These are phyloP conservation scores for Hypocrella siamensis DNA, from an alignment of 2,329 filamentous ascomycete species.

Conservation along the genomic window DNA sequence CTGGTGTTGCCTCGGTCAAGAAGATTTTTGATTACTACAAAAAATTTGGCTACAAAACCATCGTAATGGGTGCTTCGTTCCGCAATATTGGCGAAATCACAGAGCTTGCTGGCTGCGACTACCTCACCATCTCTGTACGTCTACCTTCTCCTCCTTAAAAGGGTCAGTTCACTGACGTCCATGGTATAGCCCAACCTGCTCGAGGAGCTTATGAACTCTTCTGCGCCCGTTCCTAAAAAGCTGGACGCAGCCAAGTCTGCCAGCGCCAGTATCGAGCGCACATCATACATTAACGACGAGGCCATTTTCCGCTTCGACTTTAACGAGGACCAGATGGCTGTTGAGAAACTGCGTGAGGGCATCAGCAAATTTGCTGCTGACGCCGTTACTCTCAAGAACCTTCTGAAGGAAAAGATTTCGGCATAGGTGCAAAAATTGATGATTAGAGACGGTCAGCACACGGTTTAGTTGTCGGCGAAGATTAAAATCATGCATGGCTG, in stretches of 20 bases:
- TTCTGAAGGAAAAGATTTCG: conserved; percentile 75
- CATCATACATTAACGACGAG: conserved; percentile 83
- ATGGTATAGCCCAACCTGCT: conserved; percentile 63
- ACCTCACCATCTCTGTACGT: conserved; percentile 89
- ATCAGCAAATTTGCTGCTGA: conserved; percentile 99
- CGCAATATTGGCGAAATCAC: conserved; percentile 92
- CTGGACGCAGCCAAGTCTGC: conserved; percentile 55
- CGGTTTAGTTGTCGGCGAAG: no score
- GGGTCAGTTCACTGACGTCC: conserved; percentile 4
- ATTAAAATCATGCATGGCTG: no score
- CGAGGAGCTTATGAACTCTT: conserved; percentile 83
- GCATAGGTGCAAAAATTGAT: no score
- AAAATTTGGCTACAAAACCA: conserved; percentile 98
- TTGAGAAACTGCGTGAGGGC: conserved; percentile 97
- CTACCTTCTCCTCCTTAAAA: neutral
- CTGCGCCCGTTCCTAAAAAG: conserved; percentile 76
- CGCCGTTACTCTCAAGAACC: conserved; percentile 81
- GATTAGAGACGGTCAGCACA: no score
- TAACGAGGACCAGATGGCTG: conserved; percentile 99
- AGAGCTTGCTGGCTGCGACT: conserved; percentile 95
- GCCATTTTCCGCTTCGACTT: conserved; percentile 91
- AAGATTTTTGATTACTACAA: conserved; percentile 99
- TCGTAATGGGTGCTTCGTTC: conserved; percentile 99
- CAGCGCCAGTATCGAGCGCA: conserved; percentile 67
- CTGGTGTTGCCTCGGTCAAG: conserved; percentile 88